Conservation (phyloP, 768 basidiomycete species). For the Leccinum rimulosum region DNA sequence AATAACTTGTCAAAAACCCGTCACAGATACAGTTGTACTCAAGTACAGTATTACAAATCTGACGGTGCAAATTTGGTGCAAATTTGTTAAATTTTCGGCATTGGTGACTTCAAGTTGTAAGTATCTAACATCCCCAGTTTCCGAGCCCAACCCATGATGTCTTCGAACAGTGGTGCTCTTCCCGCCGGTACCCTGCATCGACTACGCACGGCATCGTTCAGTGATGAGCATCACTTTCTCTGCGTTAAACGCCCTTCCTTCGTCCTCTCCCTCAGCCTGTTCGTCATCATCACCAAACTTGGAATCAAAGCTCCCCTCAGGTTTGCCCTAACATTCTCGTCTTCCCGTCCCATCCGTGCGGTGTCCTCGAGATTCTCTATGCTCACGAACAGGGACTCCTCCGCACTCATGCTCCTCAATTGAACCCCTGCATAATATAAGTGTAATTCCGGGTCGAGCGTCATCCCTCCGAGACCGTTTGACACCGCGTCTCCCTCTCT, state of each 20-base stretch:
- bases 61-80: no score
- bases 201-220: conserved; percentile 8
- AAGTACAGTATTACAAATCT: no score
- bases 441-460: conserved; percentile 38
- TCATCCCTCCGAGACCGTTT: conserved; percentile 50
- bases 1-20: no score
- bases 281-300: conserved; percentile 32
- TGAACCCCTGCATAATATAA: conserved; percentile 43
- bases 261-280: conserved; percentile 10
- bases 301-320: conserved; percentile 22
- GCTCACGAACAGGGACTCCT: conserved; percentile 48
- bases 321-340: conserved; percentile 36
- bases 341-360: conserved; percentile 47
- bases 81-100: no score
- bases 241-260: conserved; percentile 37
- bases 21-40: no score
- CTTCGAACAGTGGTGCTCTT: no score
- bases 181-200: no score
- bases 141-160: no score
- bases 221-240: conserved; percentile 47
- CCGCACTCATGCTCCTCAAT: conserved; percentile 45
- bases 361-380: conserved; percentile 62
- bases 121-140: no score
- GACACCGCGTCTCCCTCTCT: conserved; percentile 21
- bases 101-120: no score